These are phyloP conservation scores for Cercospora sp. DNA, from an alignment of 2,329 filamentous ascomycete genomes.

Conservation along the genomic window DNA sequence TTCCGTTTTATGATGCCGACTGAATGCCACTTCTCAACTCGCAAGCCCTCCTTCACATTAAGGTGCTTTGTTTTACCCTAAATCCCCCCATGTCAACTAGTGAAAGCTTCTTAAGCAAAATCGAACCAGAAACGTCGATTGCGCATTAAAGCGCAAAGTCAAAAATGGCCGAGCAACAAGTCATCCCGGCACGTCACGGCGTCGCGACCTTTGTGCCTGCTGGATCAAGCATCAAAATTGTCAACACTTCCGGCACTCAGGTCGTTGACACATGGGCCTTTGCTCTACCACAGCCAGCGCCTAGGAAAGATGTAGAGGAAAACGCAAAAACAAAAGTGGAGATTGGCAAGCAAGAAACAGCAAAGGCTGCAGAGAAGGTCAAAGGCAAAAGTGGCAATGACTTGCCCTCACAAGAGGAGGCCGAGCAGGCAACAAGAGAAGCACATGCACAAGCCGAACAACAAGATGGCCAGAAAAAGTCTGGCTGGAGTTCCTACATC, in stretches of 20 bases:
- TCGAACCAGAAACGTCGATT: background rate
- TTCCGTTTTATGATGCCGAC: background rate
- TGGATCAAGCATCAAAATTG: slow-evolving; percentile 52
- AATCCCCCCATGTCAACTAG: background rate
- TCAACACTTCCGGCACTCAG: slow-evolving; percentile 54
- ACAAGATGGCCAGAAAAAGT: slow-evolving; percentile 31
- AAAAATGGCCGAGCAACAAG: slow-evolving; percentile 40
- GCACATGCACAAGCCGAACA: slow-evolving; percentile 25
- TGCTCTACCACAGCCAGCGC: slow-evolving; percentile 48
- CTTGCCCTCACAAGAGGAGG: slow-evolving; percentile 41
- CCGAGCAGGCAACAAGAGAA: slow-evolving; percentile 35
- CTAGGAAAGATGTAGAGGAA: slow-evolving; percentile 27
- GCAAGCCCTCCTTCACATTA: background rate
- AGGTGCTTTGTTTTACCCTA: background rate
- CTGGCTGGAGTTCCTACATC: slow-evolving; percentile 38
- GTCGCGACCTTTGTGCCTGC: slow-evolving; percentile 54
- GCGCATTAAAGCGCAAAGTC: background rate
- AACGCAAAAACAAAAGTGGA: slow-evolving; percentile 27
- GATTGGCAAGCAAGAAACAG: slow-evolving; percentile 26
- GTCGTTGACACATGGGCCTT: slow-evolving; percentile 55
- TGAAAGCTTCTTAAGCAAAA: background rate
- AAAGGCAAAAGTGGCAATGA: slow-evolving; percentile 32
- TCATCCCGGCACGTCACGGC: slow-evolving; percentile 52
- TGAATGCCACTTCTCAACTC: background rate
- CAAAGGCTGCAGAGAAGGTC: slow-evolving; percentile 29